A percentile compares a stretch with the other conserved stretches of the same genome.
Evolutionary conservation across 148 eudicot genomes (phyloP).

Genomic region (Arbutus unedo): DNA sequence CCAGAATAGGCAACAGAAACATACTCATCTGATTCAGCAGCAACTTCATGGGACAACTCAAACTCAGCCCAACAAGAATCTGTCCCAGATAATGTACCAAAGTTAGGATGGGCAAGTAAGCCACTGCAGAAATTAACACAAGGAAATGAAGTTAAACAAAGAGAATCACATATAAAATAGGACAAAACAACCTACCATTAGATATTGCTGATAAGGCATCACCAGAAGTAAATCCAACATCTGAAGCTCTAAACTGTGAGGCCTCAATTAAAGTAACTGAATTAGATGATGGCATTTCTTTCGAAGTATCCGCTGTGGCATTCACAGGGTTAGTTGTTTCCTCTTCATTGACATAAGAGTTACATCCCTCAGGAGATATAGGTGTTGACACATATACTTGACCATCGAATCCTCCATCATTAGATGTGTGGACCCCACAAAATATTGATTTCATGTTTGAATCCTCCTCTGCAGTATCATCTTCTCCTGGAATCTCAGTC

Average conservation of each 20-base stretch:
- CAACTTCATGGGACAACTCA: not conserved
- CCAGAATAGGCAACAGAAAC: not conserved
- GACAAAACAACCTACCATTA: not conserved
- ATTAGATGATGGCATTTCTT: not conserved
- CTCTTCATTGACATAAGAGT: not conserved
- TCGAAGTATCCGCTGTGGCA: not conserved
- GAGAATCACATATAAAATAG: not conserved
- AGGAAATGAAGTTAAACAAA: not conserved
- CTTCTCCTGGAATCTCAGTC: conserved; percentile 1
- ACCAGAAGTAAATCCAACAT: not conserved
- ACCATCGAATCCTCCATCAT: no score
- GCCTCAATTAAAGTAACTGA: not conserved
- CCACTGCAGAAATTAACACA: not conserved
- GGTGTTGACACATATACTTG: not conserved
- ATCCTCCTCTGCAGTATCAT: not conserved
- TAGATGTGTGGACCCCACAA: not conserved
- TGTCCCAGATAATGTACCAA: not conserved
- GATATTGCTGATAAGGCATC: conserved; percentile 9
- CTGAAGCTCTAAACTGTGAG: not conserved
- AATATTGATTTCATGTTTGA: not conserved
- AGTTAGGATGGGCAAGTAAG: not conserved
- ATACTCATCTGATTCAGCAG: not conserved
- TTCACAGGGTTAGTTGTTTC: not conserved
- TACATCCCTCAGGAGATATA: not conserved
- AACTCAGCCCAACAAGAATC: not conserved